Evolutionary conservation across 179 eudicot species (phyloP).

Genomic region (Amaranthus tricolor): DNA sequence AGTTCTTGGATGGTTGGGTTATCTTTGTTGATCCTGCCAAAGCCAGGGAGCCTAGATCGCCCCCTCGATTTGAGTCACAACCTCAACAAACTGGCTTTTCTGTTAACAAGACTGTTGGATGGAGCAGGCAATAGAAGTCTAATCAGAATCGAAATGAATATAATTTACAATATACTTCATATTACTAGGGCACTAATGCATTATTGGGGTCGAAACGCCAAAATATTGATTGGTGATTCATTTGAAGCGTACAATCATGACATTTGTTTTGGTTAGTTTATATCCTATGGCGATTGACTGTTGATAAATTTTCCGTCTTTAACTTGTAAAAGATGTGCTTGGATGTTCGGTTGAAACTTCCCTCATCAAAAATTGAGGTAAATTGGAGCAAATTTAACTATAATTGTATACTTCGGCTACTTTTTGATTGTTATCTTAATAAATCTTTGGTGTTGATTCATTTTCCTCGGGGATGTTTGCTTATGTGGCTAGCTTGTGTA

Average conservation of each 20-base stretch:
- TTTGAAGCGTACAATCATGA: background rate
- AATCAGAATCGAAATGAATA: background rate
- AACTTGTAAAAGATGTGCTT: no score
- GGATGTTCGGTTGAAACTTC: no score
- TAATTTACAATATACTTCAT: background rate
- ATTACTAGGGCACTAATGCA: background rate
- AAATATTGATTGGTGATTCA: background rate
- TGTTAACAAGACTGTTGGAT: conserved; percentile 83
- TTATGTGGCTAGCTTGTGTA: no score
- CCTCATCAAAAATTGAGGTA: no score
- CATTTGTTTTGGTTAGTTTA: background rate
- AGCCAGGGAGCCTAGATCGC: conserved; percentile 63
- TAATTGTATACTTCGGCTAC: no score
- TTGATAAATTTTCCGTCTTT: background rate
- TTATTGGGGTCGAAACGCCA: background rate
- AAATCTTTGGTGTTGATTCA: no score
- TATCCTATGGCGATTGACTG: background rate
- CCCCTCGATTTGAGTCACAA: conserved; percentile 43
- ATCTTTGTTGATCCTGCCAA: conserved; percentile 92
- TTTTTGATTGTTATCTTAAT: no score
- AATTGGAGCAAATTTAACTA: no score
- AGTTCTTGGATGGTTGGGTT: conserved; percentile 93
- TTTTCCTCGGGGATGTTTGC: no score
- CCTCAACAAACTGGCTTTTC: conserved; percentile 54
- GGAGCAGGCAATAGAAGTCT: conserved; percentile 46